Conservation (phyloP, 495 filamentous ascomycete genomes). For the Lepraria neglecta region DNA sequence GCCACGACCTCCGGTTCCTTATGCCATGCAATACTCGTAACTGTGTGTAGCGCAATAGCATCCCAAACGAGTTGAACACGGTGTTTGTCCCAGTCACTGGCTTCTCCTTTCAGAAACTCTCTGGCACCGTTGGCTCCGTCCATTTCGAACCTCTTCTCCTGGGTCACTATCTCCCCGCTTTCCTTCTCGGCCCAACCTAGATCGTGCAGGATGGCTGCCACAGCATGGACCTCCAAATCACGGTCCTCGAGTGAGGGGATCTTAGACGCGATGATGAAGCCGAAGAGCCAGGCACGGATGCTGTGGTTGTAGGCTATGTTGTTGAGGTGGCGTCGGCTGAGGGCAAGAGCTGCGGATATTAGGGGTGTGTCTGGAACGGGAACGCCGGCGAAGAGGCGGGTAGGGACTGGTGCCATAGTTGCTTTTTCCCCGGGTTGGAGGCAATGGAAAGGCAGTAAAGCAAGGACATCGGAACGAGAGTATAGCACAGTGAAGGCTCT, state of each 20-base stretch:
- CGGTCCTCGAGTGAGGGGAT: conserved; percentile 31
- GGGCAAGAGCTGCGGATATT: conserved; percentile 36
- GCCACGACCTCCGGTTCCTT: conserved; percentile 44
- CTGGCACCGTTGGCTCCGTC: conserved; percentile 47
- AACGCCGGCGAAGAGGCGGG: conserved; percentile 23
- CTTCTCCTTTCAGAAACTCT: conserved; percentile 36
- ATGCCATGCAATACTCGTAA: conserved; percentile 35
- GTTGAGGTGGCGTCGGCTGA: conserved; percentile 33
- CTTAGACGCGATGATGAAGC: conserved; percentile 35
- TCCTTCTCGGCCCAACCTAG: conserved; percentile 40
- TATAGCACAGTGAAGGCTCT: not conserved
- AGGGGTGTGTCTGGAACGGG: conserved; percentile 40
- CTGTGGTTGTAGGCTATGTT: conserved; percentile 43
- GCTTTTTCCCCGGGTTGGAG: too few species aligned
- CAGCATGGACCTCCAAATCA: conserved; percentile 45
- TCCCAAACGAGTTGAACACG: conserved; percentile 48
- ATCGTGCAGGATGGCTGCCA: conserved; percentile 49
- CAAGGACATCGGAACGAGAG: too few species aligned
- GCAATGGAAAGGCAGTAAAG: too few species aligned
- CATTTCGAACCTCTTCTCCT: conserved; percentile 51
- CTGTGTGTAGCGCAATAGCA: conserved; percentile 48
- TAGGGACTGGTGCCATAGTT: too few species aligned
- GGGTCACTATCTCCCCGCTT: conserved; percentile 32
- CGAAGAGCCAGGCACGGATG: conserved; percentile 43
- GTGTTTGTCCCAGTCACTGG: conserved; percentile 34